phyloP scores from a whole-genome alignment of 768 basidiomycete genomes.

The Leccinum subgranulosum region DNA sequence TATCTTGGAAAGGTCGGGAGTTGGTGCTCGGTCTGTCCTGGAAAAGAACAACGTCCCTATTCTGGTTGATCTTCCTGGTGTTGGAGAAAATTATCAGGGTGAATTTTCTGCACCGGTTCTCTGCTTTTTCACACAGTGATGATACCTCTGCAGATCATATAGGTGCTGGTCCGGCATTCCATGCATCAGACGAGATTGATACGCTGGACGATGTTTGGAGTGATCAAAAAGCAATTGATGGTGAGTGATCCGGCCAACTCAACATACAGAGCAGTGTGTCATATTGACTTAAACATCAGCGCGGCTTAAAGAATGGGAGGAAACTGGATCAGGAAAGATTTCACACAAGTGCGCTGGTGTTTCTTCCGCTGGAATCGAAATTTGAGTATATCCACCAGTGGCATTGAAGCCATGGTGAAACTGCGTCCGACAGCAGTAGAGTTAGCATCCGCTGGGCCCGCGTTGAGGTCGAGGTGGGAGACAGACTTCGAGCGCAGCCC shows the following conservation, averaged over 20 bases:
- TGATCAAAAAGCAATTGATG: slow-evolving; percentile 32
- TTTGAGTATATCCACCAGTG: slow-evolving; percentile 32
- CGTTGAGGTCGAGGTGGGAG: slow-evolving; percentile 49
- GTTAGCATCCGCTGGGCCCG: slow-evolving; percentile 42
- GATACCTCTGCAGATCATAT: slow-evolving; percentile 28
- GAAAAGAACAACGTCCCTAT: slow-evolving; percentile 44
- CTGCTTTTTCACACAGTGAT: not conserved
- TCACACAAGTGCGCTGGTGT: slow-evolving; percentile 46
- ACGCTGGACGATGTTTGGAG: slow-evolving; percentile 48
- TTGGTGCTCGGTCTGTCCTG: slow-evolving; percentile 53
- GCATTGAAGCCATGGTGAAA: slow-evolving; percentile 53
- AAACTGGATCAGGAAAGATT: slow-evolving; percentile 44
- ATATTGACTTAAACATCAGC: slow-evolving; percentile 11
- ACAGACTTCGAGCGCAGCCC: slow-evolving; percentile 45
- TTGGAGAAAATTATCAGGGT: slow-evolving; percentile 38
- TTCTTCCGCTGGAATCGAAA: not conserved
- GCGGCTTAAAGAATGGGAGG: slow-evolving; percentile 29
- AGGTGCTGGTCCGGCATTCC: slow-evolving; percentile 29
- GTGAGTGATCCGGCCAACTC: slow-evolving; percentile 29
- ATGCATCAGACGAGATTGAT: slow-evolving; percentile 40
- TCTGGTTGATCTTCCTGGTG: not conserved
- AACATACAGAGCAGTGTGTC: slow-evolving; percentile 3
- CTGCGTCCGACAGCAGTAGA: slow-evolving; percentile 49
- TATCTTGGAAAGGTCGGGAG: slow-evolving; percentile 62
- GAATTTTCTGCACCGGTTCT: slow-evolving; percentile 8